Base-by-base conservation (phyloP, 352 stramenopile genomes). In the Phytophthora pisi region DNA sequence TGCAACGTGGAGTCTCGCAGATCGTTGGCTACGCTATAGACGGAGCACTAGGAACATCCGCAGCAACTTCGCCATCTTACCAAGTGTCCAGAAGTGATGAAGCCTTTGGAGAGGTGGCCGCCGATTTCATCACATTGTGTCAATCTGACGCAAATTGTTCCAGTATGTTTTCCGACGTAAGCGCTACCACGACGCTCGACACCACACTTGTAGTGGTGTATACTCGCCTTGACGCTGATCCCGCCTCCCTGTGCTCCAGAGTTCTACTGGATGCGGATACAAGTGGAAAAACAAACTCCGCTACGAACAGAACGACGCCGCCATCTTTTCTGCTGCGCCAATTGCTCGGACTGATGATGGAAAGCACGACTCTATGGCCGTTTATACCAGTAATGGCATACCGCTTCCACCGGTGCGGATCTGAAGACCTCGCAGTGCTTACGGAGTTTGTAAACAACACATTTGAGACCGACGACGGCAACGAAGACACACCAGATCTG, bases 311-410 rank as follows among this genome's bases (percentile, higher is more conserved):
- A 20, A 28, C 45, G 38, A 81, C 63, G 7, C 75, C 72, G 7
- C 66, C 75, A 53, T 90, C 81, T 4, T 81, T 77, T 42, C 10
- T 68, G 9, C 59, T 91, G 16, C 75, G 83, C 10, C 63, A 80
- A 57, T 55, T 90, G 5, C 73, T 94, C 6, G 82, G 73, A 6
- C 40, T 64, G 23, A 73, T 92, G 60, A 70, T 92, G 45, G 65
- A 86, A 47, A 79, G 78, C 49, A 28, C 62, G 7, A 70, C 49
- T 4, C 66, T 86, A 23, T 84, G 86, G n/a, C 56, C 78, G 15
- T 80, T 95, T 28, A 77, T 95, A n/a, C 83, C 84, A 7, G 76
- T 82, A 0, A n/a, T 93, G 18, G 57, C 82, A 20, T 89, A 81
- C 23, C 81, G 86, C 4, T 67, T 93, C 47, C 67, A 76, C 3